Base-by-base conservation (phyloP, 148 eudicot genomes). In the Silene conica region DNA sequence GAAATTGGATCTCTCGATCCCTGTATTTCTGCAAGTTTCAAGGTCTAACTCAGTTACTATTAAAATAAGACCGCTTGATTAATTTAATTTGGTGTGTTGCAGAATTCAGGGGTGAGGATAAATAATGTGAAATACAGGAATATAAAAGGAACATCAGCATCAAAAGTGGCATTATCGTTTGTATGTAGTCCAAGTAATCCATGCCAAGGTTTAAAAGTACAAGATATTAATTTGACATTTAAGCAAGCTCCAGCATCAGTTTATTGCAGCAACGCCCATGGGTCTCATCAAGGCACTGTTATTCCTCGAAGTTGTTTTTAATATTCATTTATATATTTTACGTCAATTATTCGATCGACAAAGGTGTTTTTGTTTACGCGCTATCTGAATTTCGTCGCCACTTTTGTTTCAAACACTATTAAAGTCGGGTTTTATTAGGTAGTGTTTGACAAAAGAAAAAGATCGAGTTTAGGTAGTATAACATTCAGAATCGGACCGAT, bases 61-160 rank as follows among this genome's bases (percentile, higher is more conserved):
- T n/a, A n/a, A n/a, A n/a, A n/a, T n/a, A n/a, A n/a, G n/a, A n/a
- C n/a, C n/a, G n/a, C 4, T 48, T 48, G 11, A 48, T 16, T 28
- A 28, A 28, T 28, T 28, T 28, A 28, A 28, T 56, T 31, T 21
- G 31, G 10, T 56, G 56, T 50, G 56, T 50, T 64, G 38, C 74
- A 82, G 81, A 75, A 72, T 71, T 84, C 87, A 16, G 82, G 87
- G 6, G 82, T 84, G 56, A 81, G 74, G 23, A 78, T 85, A 56
- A 82, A 77, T 19, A 65, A 73, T 8, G 74, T 85, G 65, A 74
- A 50, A 19, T 85, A 79, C 59, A 69, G 62, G 14, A 76, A 85
- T 26, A 63, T 85, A 52, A 76, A 63, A 11, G 87, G 87, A 4
- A 76, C 85, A 68, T 82, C 87, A n/a, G 67, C 73, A 57, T 31